These are phyloP conservation scores for Schrenkiella parvula DNA, from an alignment of 345 rosid species.

Conservation along the genomic window DNA sequence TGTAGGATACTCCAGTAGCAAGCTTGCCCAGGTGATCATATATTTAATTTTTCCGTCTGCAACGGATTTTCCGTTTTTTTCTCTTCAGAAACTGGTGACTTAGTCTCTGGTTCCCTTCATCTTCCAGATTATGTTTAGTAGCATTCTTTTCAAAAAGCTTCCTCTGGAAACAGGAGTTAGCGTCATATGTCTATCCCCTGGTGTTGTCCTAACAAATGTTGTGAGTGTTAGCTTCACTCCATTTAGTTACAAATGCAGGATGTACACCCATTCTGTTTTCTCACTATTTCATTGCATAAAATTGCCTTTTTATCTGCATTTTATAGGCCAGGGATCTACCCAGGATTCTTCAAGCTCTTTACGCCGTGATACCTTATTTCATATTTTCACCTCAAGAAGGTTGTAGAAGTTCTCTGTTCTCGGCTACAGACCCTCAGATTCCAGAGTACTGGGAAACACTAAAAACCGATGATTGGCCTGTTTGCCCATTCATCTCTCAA, in stretches of 20 bases:
- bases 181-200: conserved; percentile 83
- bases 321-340: conserved; percentile 95
- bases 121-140: conserved; percentile 93
- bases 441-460: conserved; percentile 79
- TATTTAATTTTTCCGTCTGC: neutral
- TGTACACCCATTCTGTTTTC: conserved; percentile 10
- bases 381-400: conserved; percentile 92
- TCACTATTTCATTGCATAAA: neutral
- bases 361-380: conserved; percentile 81
- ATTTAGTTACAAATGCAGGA: neutral
- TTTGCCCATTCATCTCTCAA: conserved; percentile 86
- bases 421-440: conserved; percentile 95
- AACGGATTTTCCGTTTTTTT: neutral
- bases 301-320: neutral
- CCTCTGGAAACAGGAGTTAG: conserved; percentile 94
- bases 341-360: conserved; percentile 69
- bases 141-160: conserved; percentile 71
- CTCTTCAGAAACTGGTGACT: conserved; percentile 2
- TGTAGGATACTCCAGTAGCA: conserved; percentile 83
- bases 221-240: conserved; percentile 48
- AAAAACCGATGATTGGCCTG: conserved; percentile 87
- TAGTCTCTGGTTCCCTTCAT: conserved; percentile 1
- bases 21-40: conserved; percentile 83
- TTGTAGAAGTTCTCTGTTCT: conserved; percentile 80
- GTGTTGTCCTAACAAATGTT: conserved; percentile 86